Base-by-base conservation (phyloP, 371 early-diverging fungal genomes). In the Gilbertella persicaria region DNA sequence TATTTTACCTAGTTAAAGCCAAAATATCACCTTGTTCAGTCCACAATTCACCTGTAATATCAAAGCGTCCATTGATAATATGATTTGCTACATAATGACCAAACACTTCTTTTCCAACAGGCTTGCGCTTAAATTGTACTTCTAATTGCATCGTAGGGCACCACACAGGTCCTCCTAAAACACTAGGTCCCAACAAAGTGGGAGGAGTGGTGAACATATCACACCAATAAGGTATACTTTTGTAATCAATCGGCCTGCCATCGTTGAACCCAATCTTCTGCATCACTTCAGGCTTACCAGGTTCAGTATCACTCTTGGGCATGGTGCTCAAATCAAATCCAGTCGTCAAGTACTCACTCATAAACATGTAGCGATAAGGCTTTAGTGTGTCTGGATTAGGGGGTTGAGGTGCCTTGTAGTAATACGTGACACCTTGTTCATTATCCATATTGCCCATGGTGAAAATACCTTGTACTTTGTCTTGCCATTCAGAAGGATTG, bases 121-220 rank as follows among this genome's bases (percentile, higher is more conserved):
- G 69, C 19, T 58, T 59, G 19, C 59, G 35, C 50, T 78, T 78
- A 58, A 78, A 78, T 26, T 69, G 67, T 5, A 78, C 60, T 37
- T 74, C 73, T 10, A 78, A 24, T 38, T 74, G 73, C 75, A 78
- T 72, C 2, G 78, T 78, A 0, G 75, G 71, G 26, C 66, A 72
- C 78, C 78, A 78, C 3, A 67, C 53, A 2, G 53, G 53, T 3
- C 67, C 67, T 23, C 62, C 69, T 16, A 63, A 53, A 0, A 57
- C 43, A 1, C 45, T 42, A 17, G 50, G 47, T 25, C 75, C 78
- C 16, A 78, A 50, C 4, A 70, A 36, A 6, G 42, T 21, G 6
- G 73, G 63, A 9, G 75, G 75, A 1, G 75, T 55, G 20, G 72
- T 54, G n/a, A 75, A 64, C 71, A 78, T 70, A 42, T 78, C 78